These are phyloP conservation scores for Neofusicoccum laricinum DNA, from an alignment of 2,329 filamentous ascomycete genomes.

Conservation along the genomic window DNA sequence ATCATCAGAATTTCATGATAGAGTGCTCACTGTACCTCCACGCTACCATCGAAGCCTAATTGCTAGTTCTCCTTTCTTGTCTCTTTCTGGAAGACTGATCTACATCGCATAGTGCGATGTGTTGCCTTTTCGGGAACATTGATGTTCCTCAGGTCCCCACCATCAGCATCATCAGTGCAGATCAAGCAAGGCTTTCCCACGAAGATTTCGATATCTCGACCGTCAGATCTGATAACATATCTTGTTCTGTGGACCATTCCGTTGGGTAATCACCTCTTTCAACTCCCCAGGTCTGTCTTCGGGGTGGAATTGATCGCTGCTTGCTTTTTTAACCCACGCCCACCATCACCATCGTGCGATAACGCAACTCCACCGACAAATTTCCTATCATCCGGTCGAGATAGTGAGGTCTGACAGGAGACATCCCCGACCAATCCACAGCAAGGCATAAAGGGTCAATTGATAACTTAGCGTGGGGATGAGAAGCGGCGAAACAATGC, in stretches of 20 bases:
- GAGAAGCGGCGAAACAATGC: neutral
- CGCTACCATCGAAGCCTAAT: no score
- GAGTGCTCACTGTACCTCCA: no score
- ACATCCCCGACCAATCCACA: neutral
- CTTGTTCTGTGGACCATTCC: neutral
- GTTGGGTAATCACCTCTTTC: neutral
- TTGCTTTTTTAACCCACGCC: neutral
- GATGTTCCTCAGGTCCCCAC: no score
- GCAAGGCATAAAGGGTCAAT: neutral
- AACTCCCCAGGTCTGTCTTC: neutral
- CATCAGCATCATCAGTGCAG: no score
- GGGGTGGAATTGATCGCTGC: neutral
- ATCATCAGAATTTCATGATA: no score
- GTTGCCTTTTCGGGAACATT: no score
- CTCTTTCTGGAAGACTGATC: no score
- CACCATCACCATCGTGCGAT: neutral
- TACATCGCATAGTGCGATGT: no score
- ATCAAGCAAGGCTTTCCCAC: no score
- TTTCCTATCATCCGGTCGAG: no score
- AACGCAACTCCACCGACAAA: no score
- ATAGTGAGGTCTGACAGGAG: neutral
- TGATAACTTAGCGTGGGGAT: neutral
- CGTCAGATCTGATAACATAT: neutral
- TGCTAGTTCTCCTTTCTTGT: no score
- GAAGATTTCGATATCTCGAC: neutral